Evolutionary conservation across 2,329 filamentous ascomycete species (phyloP), one percentile per base, ranked within the genome.

Genomic region (Chaetomiaceae sp.): DNA sequence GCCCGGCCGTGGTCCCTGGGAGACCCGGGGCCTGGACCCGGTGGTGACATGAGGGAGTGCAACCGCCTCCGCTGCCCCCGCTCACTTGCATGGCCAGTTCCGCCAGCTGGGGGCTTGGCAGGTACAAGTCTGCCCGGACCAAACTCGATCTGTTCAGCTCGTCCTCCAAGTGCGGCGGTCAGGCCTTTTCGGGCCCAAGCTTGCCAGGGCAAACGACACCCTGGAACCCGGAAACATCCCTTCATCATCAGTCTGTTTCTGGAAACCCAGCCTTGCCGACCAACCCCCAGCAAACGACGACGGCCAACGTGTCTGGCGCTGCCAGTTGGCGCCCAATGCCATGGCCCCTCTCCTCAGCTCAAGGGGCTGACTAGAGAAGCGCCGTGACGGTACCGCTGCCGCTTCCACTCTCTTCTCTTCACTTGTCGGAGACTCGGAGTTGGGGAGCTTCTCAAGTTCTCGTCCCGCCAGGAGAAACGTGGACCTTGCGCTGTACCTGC

Each of bases 401-500:
- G n/a, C n/a, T n/a, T n/a, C n/a, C n/a, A n/a, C n/a, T n/a, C n/a
- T n/a, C n/a, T n/a, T n/a, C n/a, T n/a, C n/a, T n/a, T n/a, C n/a
- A n/a, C n/a, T n/a, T n/a, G n/a, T n/a, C n/a, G n/a, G n/a, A n/a
- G n/a, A n/a, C n/a, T n/a, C n/a, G n/a, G n/a, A 19, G 42, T 31
- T 7, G 27, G 17, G 29, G 25, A 11, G 3, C 3, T 23, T 4
- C 22, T 31, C n/a, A n/a, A n/a, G n/a, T n/a, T n/a, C n/a, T 9
- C 8, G 27, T 11, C 27, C 27, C 31, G 45, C 9, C 27, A 34
- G 43, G 52, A 47, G 42, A 33, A 33, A 25, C 43, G 52, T 52
- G 48, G 46, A 22, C 47, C 43, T 33, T 47, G 53, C 48, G 53
- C 45, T 39, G 54, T 56, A 56, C 54, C 54, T 56, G 50, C 54